Percentiles rank a stretch among this genome's conserved stretches.
phyloP scores from a whole-genome alignment of 73 alveolate species.

The Paramecium octaurelia region DNA sequence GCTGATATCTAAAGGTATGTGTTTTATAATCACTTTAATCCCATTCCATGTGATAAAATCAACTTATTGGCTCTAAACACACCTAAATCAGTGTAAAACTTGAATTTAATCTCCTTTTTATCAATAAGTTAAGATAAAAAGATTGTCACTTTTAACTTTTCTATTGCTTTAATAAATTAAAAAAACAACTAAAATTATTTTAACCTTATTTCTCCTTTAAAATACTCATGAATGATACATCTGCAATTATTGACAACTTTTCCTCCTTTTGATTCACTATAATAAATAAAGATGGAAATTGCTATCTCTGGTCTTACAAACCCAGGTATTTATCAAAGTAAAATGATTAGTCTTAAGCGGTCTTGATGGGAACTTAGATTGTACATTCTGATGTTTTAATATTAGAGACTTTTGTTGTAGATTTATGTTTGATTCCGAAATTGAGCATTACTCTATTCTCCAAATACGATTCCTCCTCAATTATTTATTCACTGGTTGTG shows the following conservation, averaged over 20 bases:
- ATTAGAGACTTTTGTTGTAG: not conserved
- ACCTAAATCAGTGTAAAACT: constrained; percentile 30
- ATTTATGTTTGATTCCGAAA: not conserved
- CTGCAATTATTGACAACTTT: not conserved
- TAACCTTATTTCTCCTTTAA: too few species aligned
- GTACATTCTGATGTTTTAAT: not conserved
- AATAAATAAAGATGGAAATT: not conserved
- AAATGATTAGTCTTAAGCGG: not conserved
- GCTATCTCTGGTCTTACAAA: constrained; percentile 15
- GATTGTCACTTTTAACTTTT: too few species aligned
- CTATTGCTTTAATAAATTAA: too few species aligned
- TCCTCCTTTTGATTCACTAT: not conserved
- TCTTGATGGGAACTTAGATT: not conserved
- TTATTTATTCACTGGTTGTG: not conserved
- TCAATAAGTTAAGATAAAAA: too few species aligned
- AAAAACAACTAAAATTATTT: too few species aligned
- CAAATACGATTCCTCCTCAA: constrained; percentile 21
- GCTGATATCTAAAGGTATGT: not conserved
- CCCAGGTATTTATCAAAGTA: not conserved
- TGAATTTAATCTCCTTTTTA: not conserved
- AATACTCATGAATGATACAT: not conserved
- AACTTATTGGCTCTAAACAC: not conserved
- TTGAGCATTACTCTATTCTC: not conserved
- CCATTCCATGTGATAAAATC: not conserved
- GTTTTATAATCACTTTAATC: not conserved